These are phyloP conservation scores for Acacia acuminata DNA, from an alignment of 306 rosid genomes.

Conservation along the genomic window DNA sequence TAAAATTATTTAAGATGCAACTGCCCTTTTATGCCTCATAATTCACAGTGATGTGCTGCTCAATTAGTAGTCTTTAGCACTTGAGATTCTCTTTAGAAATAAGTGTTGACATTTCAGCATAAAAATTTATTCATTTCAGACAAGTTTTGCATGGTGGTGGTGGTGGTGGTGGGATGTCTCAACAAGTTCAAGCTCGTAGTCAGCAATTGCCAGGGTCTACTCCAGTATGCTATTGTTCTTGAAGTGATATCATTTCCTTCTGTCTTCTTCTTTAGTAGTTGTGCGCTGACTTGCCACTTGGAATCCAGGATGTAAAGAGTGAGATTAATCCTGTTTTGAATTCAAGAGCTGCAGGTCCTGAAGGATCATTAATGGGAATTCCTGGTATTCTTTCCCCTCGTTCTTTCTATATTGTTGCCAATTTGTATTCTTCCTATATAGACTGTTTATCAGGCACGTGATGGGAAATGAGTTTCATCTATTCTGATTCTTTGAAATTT, in stretches of 20 bases:
- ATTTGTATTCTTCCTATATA: constrained; percentile 26
- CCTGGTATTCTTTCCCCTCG: constrained; percentile 64
- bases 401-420: constrained; percentile 27
- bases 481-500: constrained; percentile 19
- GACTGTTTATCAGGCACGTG: constrained; percentile 24
- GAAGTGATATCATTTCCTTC: constrained; percentile 16
- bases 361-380: constrained; percentile 87
- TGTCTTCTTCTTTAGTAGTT: constrained; percentile 24
- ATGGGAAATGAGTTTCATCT: background rate
- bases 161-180: constrained; percentile 81
- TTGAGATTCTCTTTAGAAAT: background rate
- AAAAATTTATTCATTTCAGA: constrained; percentile 50
- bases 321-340: constrained; percentile 87
- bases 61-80: constrained; percentile 21
- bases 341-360: constrained; percentile 88
- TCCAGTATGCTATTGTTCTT: constrained; percentile 57
- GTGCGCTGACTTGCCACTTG: constrained; percentile 40
- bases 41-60: constrained; percentile 9
- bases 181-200: constrained; percentile 88
- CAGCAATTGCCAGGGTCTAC: constrained; percentile 91
- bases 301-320: constrained; percentile 84
- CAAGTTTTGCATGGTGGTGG: constrained; percentile 94
- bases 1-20: constrained; percentile 1
- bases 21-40: constrained; percentile 13
- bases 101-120: constrained; percentile 26